phyloP scores from a whole-genome alignment of 176 grass and related monocot genomes.

The Oryza punctata region DNA sequence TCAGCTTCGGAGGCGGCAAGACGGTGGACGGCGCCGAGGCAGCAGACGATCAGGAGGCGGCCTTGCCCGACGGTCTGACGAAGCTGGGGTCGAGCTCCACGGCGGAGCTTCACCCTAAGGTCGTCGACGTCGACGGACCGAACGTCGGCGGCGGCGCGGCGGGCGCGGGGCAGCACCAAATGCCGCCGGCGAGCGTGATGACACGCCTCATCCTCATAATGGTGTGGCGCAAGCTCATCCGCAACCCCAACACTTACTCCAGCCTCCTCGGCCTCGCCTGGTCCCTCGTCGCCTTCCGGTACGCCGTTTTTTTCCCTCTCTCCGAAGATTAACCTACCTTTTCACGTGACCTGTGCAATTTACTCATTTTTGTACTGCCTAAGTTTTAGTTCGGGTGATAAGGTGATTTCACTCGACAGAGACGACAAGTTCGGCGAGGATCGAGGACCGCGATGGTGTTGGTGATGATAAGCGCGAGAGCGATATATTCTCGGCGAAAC shows the following conservation, averaged over 20 bases:
- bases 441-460: slow-evolving; percentile 9
- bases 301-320: not conserved
- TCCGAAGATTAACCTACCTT: not conserved
- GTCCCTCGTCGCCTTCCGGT: slow-evolving; percentile 92
- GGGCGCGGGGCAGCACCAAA: slow-evolving; percentile 44
- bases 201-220: slow-evolving; percentile 85
- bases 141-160: not conserved
- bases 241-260: slow-evolving; percentile 97
- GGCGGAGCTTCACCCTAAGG: slow-evolving; percentile 50
- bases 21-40: slow-evolving; percentile 33
- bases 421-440: slow-evolving; percentile 19
- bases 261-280: slow-evolving; percentile 80
- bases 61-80: slow-evolving; percentile 42
- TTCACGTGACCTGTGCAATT: slow-evolving; percentile 40
- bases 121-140: not conserved
- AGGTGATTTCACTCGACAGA: slow-evolving; percentile 2
- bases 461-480: slow-evolving; percentile 6
- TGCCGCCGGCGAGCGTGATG: slow-evolving; percentile 88
- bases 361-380: too few relatives aligned
- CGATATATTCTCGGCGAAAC: slow-evolving; percentile 18
- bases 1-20: slow-evolving; percentile 48
- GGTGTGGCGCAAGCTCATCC: slow-evolving; percentile 98
- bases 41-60: not conserved
- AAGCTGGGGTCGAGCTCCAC: slow-evolving; percentile 64
- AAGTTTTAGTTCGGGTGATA: not conserved